phyloP scores from a whole-genome alignment of 345 rosid genomes.

The Moringa oleifera region DNA sequence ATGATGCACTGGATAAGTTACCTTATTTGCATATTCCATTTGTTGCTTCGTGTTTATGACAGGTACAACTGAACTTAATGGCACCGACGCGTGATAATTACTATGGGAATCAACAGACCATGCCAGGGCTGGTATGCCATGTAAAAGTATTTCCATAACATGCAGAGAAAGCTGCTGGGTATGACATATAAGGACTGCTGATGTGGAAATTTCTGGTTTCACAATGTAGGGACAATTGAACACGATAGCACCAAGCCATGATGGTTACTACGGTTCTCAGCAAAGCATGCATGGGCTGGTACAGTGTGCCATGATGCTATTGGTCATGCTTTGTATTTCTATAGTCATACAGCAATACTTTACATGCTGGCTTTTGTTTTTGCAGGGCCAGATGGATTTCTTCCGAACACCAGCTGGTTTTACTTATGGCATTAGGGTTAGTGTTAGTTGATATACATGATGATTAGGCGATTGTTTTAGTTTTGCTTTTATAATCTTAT shows the following conservation, averaged over 20 bases:
- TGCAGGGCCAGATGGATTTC: slow-evolving; percentile 73
- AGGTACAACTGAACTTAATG: slow-evolving; percentile 67
- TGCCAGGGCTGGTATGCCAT: slow-evolving; percentile 52
- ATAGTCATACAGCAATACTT: slow-evolving; percentile 1
- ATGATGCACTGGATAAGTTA: neutral
- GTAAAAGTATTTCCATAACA: neutral
- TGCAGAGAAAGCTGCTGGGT: too few species aligned
- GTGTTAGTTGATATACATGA: slow-evolving; percentile 8
- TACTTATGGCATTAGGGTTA: slow-evolving; percentile 53
- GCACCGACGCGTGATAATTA: slow-evolving; percentile 46
- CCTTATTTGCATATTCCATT: neutral
- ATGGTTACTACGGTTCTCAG: slow-evolving; percentile 42
- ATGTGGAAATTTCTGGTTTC: slow-evolving; percentile 8
- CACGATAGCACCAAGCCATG: slow-evolving; percentile 50
- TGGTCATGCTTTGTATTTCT: neutral
- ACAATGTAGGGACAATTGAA: slow-evolving; percentile 50
- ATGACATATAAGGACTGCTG: neutral
- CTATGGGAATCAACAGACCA: slow-evolving; percentile 45
- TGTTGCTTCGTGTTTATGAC: slow-evolving; percentile 15
- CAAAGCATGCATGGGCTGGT: slow-evolving; percentile 62
- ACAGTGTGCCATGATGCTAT: slow-evolving; percentile 4
- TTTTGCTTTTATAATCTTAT: neutral
- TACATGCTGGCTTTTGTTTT: neutral
- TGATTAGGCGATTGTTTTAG: neutral
- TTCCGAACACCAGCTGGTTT: slow-evolving; percentile 49